phyloP scores from a whole-genome alignment of 2,329 filamentous ascomycete genomes.

The Fusarium sp. region DNA sequence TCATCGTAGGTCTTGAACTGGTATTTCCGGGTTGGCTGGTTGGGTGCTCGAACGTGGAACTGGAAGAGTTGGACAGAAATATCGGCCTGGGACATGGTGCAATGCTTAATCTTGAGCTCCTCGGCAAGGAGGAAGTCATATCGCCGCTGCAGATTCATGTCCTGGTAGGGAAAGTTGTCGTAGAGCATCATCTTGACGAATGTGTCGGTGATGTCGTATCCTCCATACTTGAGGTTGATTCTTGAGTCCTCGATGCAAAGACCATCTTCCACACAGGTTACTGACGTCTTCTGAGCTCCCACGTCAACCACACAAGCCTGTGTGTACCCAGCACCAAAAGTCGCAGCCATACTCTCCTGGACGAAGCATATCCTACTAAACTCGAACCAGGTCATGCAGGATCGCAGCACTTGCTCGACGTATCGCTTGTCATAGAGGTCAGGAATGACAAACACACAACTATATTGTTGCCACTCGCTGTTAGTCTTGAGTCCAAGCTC shows the following conservation, averaged over 20 bases:
- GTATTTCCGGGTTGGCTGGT: conserved; percentile 90
- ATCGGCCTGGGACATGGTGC: conserved; percentile 87
- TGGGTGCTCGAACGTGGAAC: conserved; percentile 88
- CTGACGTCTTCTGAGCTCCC: conserved; percentile 95
- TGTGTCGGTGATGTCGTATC: conserved; percentile 88
- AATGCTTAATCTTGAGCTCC: conserved; percentile 92
- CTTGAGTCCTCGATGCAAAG: conserved; percentile 94
- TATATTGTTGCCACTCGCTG: conserved; percentile 87
- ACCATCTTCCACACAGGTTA: conserved; percentile 96
- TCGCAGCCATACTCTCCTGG: conserved; percentile 93
- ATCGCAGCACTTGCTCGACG: conserved; percentile 82
- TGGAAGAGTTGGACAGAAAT: conserved; percentile 88
- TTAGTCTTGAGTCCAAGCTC: conserved; percentile 80
- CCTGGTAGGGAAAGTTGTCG: conserved; percentile 93
- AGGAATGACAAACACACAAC: conserved; percentile 95
- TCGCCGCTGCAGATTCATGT: conserved; percentile 87
- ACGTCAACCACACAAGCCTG: conserved; percentile 95
- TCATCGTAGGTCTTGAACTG: conserved; percentile 98
- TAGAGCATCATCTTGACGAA: conserved; percentile 98
- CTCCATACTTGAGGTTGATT: conserved; percentile 93
- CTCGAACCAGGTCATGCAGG: conserved; percentile 86
- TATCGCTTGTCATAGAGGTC: conserved; percentile 96
- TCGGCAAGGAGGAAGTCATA: conserved; percentile 95
- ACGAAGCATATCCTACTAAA: conserved; percentile 92
- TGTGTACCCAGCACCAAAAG: conserved; percentile 93